Base-by-base conservation (phyloP, 352 stramenopile species). In the Globisporangium parvum region DNA sequence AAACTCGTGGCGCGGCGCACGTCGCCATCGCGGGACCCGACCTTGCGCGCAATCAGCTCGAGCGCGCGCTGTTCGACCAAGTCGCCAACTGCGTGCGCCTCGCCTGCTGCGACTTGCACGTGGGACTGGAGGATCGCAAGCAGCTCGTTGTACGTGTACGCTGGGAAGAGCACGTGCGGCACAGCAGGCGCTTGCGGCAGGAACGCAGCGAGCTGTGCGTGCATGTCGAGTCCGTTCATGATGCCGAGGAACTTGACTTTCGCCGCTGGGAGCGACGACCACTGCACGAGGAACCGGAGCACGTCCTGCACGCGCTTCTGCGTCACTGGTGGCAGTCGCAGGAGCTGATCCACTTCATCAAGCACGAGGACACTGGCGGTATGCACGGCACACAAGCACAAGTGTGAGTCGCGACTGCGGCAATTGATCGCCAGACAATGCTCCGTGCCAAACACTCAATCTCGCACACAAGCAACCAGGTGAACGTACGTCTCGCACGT, bases 161-260 rank as follows among this genome's bases (percentile, higher is more conserved):
- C 75, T n/a, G 67, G 69, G 48, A 87, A 88, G 20, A 88, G 54
- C 21, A 87, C 63, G 42, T 70, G 69, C 14, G 73, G 62, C 2
- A 87, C 64, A 21, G 33, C 49, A 11, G 78, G 40, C 6, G 67
- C 52, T 20, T 69, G 62, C 0, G 74, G 53, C 26, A 73, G 59
- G 50, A 73, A 69, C 15, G 46, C 47, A 11, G 55, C 59, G 31
- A 89, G 70, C 35, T 75, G 73, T 17, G 78, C 49, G 56, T 87
- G 83, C 80, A 90, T 86, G 59, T 90, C 80, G 50, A 88, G 59
- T 33, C 79, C 79, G 47, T 90, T 90, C 69, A 90, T 80, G 52
- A 90, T 82, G 15, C 74, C 75, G 47, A 90, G 44, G 44, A 90
- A 83, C 53, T 72, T 73, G 45, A 87, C 51, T 8, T 41, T 41